Conservation (phyloP, 768 basidiomycete species). For the Macrolepiota albuminosa region DNA sequence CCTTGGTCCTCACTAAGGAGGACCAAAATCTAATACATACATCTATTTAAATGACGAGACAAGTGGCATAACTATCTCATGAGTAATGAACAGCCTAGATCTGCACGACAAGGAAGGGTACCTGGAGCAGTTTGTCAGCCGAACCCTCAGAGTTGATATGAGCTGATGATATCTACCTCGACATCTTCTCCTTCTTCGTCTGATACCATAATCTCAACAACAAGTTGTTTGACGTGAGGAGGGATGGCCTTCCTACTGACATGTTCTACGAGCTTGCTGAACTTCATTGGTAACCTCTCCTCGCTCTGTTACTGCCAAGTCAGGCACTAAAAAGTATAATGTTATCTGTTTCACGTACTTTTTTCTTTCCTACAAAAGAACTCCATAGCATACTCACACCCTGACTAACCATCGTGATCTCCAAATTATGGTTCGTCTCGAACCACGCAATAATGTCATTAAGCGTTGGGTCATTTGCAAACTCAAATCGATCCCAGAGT, state of each 20-base stretch:
- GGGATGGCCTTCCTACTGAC: slow-evolving; percentile 94
- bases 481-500: slow-evolving; percentile 96
- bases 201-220: slow-evolving; percentile 92
- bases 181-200: slow-evolving; percentile 95
- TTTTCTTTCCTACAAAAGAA: slow-evolving; percentile 87
- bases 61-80: slow-evolving; percentile 23
- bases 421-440: slow-evolving; percentile 76
- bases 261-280: slow-evolving; percentile 85
- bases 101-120: slow-evolving; percentile 77
- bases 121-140: slow-evolving; percentile 33
- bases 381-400: slow-evolving; percentile 99
- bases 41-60: slow-evolving; percentile 26
- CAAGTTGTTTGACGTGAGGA: slow-evolving; percentile 74
- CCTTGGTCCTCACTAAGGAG: background rate
- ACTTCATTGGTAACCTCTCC: slow-evolving; percentile 83
- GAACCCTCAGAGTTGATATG: background rate
- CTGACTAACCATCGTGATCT: slow-evolving; percentile 93
- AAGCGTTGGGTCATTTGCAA: slow-evolving; percentile 84
- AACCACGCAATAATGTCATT: slow-evolving; percentile 84
- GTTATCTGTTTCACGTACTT: slow-evolving; percentile 46
- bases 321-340: background rate
- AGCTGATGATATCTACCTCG: slow-evolving; percentile 50
- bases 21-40: slow-evolving; percentile 1
- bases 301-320: slow-evolving; percentile 51
- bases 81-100: slow-evolving; percentile 30